phyloP scores from a whole-genome alignment of 495 filamentous ascomycete species.

The Podospora comata region DNA sequence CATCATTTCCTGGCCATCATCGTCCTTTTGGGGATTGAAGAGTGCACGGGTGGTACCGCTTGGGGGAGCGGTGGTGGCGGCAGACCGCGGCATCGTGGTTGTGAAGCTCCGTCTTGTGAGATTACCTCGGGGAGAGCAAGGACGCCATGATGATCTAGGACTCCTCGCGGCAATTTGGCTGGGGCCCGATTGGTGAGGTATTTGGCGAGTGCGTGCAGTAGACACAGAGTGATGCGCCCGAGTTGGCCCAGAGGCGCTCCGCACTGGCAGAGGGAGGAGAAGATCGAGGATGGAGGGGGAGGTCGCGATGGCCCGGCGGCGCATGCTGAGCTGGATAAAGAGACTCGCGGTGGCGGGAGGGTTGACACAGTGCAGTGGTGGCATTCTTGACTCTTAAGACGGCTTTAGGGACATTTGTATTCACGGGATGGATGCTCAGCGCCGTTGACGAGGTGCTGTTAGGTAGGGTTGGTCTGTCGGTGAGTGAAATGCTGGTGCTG shows the following conservation, averaged over 20 bases:
- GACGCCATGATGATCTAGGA: not conserved
- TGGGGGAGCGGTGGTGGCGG: not conserved
- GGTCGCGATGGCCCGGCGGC: constrained; percentile 21
- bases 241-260: not conserved
- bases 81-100: constrained; percentile 27
- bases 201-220: not conserved
- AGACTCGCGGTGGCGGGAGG: constrained; percentile 36
- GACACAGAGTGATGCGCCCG: constrained; percentile 9
- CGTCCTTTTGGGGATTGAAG: constrained; percentile 65
- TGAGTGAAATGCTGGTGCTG: not conserved
- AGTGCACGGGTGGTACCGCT: constrained; percentile 38
- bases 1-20: constrained; percentile 76
- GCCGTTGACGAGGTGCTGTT: not conserved
- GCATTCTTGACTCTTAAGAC: constrained; percentile 24
- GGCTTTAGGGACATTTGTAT: not conserved
- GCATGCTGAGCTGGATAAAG: constrained; percentile 41
- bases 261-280: constrained; percentile 29
- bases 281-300: constrained; percentile 37
- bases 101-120: constrained; percentile 29
- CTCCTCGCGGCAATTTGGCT: not conserved
- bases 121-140: not conserved
- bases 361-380: constrained; percentile 36
- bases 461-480: not conserved
- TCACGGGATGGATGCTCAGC: not conserved
- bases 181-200: not conserved